Evolutionary conservation across 1,284 basidiomycete genomes (phyloP), one percentile per base, ranked within the genome.

Genomic region (Marasmius fiardii): DNA sequence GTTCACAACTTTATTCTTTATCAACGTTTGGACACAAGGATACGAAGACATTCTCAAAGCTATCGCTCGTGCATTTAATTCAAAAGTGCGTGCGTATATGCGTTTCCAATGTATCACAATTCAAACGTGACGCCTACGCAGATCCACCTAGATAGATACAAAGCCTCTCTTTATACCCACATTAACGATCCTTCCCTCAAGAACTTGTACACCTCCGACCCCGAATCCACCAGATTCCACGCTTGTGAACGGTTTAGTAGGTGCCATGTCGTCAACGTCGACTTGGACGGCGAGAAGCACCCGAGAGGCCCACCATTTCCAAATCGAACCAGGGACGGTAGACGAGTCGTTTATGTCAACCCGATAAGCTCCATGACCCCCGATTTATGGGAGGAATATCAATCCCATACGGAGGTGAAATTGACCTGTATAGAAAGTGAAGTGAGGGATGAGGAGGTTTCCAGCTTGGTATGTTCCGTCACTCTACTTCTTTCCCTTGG

Each of bases 21-120:
- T 98, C 59, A 94, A 98, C 63, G 69, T 82, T 0, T 98, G 95
- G 95, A 97, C 94, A 0, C 94, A 90, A 86, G 95, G 95, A 0
- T 93, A 93, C 66, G 92, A 95, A 68, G 90, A 93, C 45, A 74
- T 93, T 16, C 74, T 95, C 28, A 92, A 92, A 65, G 88, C 79
- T 0, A 74, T 96, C 1, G 80, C 88, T 0, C 71, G 74, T 2
- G 71, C 75, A 0, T 95, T 95, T 63, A 71, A 79, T 35, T 74
- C 77, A 41, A 77, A 79, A 70, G 91, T 90, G 61, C 41, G 59
- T 60, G n/a, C n/a, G n/a, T n/a, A n/a, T n/a, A n/a, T n/a, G n/a
- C n/a, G n/a, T 43, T 43, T 34, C 61, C 28, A 18, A 7, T 5
- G 10, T 44, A n/a, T 43, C 35, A 12, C 43, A n/a, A 18, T 16